Evolutionary conservation across 257 asterid species (phyloP).

Genomic region (Solanum sitiens): DNA sequence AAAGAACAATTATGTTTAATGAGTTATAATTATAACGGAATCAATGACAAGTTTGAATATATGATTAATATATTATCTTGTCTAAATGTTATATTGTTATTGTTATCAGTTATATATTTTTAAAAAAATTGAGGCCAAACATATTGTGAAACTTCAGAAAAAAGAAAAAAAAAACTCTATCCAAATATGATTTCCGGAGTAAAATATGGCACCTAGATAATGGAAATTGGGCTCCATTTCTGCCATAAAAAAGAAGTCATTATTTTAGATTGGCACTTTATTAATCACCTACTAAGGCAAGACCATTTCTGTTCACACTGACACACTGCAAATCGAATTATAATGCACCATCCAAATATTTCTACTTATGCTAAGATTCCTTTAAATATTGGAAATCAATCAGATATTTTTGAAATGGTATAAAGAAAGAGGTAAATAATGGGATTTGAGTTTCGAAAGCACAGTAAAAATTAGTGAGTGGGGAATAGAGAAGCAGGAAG

Average conservation of each 20-base stretch:
- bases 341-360: not conserved
- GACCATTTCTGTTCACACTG: not conserved
- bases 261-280: not conserved
- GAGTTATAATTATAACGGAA: too few relatives aligned
- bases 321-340: not conserved
- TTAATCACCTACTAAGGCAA: not conserved
- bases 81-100: too few relatives aligned
- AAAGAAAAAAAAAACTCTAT: too few relatives aligned
- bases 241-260: not conserved
- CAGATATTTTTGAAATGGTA: not conserved
- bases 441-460: not conserved
- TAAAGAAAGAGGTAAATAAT: not conserved
- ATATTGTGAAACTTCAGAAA: too few relatives aligned
- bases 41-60: too few relatives aligned
- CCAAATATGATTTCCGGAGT: not conserved
- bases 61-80: too few relatives aligned
- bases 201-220: not conserved
- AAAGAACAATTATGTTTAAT: too few relatives aligned
- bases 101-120: too few relatives aligned
- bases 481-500: not conserved
- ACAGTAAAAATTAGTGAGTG: not conserved
- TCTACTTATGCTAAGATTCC: not conserved
- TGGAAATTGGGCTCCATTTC: conserved; percentile 5
- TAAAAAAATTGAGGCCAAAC: too few relatives aligned
- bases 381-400: not conserved